These are phyloP conservation scores for Camptophora hylomeconis DNA, from an alignment of 2,329 filamentous ascomycete species.

Conservation along the genomic window DNA sequence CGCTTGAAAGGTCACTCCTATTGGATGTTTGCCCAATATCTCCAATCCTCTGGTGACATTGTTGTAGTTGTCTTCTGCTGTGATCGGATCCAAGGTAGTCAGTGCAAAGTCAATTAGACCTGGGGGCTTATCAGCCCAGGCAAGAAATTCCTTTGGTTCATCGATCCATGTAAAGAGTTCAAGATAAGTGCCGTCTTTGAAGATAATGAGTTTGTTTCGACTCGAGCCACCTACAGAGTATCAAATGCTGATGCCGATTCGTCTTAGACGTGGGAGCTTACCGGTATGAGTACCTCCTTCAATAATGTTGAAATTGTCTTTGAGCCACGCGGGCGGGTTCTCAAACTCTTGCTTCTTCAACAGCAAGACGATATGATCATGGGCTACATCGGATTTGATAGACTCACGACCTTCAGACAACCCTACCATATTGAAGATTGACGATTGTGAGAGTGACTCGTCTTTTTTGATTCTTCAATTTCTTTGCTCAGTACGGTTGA, in stretches of 20 bases:
- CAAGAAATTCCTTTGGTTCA: conserved; percentile 11
- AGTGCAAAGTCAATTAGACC: conserved; percentile 18
- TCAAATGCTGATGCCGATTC: no score
- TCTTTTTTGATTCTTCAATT: no score
- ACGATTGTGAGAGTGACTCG: no score
- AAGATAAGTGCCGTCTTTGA: conserved; percentile 18
- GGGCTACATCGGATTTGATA: conserved; percentile 8
- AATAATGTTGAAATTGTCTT: conserved; percentile 16
- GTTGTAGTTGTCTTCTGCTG: conserved; percentile 10
- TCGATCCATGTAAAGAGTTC: conserved; percentile 18
- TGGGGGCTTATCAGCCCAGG: conserved; percentile 14
- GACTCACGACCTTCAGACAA: no score
- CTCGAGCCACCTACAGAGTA: conserved; percentile 13
- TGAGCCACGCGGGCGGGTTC: conserved; percentile 15
- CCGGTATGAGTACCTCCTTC: conserved; percentile 17
- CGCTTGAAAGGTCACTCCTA: conserved; percentile 11
- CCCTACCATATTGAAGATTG: no score
- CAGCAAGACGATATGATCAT: conserved; percentile 18
- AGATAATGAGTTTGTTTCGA: conserved; percentile 18
- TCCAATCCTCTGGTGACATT: conserved; percentile 6
- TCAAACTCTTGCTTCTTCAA: conserved; percentile 15
- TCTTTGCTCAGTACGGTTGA: no score
- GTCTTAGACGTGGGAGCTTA: no score
- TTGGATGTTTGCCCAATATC: conserved; percentile 4
- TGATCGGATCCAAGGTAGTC: conserved; percentile 11